Base-by-base conservation (phyloP, 148 eudicot genomes). In the Camellia granthamiana region DNA sequence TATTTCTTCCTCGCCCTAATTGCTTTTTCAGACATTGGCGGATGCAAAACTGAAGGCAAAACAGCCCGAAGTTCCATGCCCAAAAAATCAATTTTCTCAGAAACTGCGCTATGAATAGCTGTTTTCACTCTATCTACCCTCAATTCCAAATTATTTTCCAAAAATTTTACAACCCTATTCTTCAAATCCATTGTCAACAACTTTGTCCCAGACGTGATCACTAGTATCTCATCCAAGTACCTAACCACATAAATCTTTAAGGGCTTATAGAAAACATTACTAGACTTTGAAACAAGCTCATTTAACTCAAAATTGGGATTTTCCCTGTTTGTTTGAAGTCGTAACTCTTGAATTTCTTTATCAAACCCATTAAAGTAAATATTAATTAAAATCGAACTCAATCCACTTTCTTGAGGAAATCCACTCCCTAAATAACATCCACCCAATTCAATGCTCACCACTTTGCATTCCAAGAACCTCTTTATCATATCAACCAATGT, bases 61-160 rank as follows among this genome's bases (percentile, higher is more conserved):
- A 95, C 99, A 7, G 95, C 97, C 80, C 78, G 97, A 81, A 95
- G 86, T 77, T 93, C 99, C 97, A 95, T 90, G 56, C 97, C 99
- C 86, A 95, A 81, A 80, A 91, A 95, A 71, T 80, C 85, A 83
- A 95, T 90, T 81, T 93, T 93, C 85, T 95, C 99, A 3, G 93
- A 89, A 81, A 88, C 89, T 1, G 97, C 91, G 87, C 97, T 93
- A 77, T 93, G 99, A n/a, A 95, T 84, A 51, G 85, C 89, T 8
- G 93, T 90, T 73, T 80, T 87, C 44, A 72, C 70, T 79, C 69
- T 91, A 83, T 95, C 92, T 15, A 93, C 93, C 72, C 79, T 91
- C 81, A 95, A 84, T 56, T 81, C 97, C 86, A 95, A 81, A 80
- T 92, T 83, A 56, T 66, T 83, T 60, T 90, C 97, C 69, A 95